These are phyloP conservation scores for Kuraishia floccosa DNA, from an alignment of 805 yeast genomes.

Conservation along the genomic window DNA sequence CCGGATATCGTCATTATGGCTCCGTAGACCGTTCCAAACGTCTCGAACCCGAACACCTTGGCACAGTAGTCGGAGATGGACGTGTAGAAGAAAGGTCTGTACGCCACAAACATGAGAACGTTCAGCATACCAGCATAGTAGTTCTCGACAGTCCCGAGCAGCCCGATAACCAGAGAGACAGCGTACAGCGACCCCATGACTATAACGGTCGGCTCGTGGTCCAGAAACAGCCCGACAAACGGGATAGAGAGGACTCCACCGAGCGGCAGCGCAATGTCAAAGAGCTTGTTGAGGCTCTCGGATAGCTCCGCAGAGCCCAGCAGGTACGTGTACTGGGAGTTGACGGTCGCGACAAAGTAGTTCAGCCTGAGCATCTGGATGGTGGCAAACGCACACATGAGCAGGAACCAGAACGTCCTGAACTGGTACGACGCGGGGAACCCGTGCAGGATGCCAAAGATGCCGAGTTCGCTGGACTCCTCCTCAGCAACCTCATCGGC, in stretches of 20 bases:
- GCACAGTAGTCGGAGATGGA: constrained; percentile 88
- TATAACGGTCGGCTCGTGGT: constrained; percentile 31
- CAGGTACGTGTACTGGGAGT: constrained; percentile 39
- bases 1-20: constrained; percentile 43
- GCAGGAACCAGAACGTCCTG: constrained; percentile 38
- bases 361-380: constrained; percentile 46
- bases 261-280: constrained; percentile 42
- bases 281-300: constrained; percentile 29
- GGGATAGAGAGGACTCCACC: constrained; percentile 48
- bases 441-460: constrained; percentile 46
- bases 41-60: constrained; percentile 85
- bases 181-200: constrained; percentile 28
- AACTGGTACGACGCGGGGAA: constrained; percentile 35
- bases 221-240: constrained; percentile 39
- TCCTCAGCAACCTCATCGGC: constrained; percentile 35
- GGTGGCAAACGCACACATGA: constrained; percentile 38
- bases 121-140: constrained; percentile 30
- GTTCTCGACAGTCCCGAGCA: constrained; percentile 32
- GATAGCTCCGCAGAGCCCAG: constrained; percentile 26
- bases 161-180: constrained; percentile 32
- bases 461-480: constrained; percentile 26
- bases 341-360: constrained; percentile 47
- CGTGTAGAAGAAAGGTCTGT: constrained; percentile 86
- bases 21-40: constrained; percentile 76
- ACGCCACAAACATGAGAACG: constrained; percentile 35